phyloP scores from a whole-genome alignment of 108 stramenopile genomes.

The Pseudonitzschia delicatissima region DNA sequence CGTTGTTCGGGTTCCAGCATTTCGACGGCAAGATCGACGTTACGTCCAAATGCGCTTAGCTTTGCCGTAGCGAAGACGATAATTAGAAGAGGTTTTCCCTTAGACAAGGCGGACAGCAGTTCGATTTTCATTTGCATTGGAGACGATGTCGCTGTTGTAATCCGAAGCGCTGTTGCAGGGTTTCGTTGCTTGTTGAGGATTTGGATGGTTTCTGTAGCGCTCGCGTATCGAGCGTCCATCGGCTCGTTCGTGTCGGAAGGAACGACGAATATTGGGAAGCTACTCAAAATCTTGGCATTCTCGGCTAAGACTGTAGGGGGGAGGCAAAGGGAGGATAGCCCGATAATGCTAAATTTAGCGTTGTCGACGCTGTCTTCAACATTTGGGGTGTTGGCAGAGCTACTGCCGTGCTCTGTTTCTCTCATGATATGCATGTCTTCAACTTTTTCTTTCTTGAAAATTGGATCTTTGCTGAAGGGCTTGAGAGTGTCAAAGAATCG shows the following conservation, averaged over 20 bases:
- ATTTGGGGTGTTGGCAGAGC: no score
- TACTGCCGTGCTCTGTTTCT: conserved; percentile 12
- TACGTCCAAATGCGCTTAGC: conserved; percentile 30
- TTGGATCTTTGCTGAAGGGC: conserved; percentile 24
- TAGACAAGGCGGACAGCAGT: conserved; percentile 22
- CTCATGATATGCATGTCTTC: conserved; percentile 35
- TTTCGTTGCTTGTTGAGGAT: conserved; percentile 31
- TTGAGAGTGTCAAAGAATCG: conserved; percentile 17
- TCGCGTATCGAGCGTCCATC: conserved; percentile 22
- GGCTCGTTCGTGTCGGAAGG: conserved; percentile 20
- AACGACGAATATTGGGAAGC: conserved; percentile 26
- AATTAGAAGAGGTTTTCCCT: conserved; percentile 25
- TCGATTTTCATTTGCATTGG: conserved; percentile 46
- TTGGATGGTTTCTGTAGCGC: conserved; percentile 17
- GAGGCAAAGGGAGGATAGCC: conserved; percentile 15
- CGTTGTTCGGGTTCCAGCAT: conserved; percentile 28
- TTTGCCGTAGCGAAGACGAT: conserved; percentile 24
- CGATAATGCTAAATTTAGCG: conserved; percentile 30
- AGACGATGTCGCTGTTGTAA: conserved; percentile 33
- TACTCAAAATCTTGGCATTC: neutral
- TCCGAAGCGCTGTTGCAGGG: conserved; percentile 20
- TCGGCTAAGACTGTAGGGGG: conserved; percentile 9
- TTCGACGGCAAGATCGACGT: conserved; percentile 22
- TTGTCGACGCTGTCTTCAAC: conserved; percentile 5
- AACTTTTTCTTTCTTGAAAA: conserved; percentile 33